Evolutionary conservation across 106 monocot genomes (phyloP).

Genomic region (Acorus gramineus): DNA sequence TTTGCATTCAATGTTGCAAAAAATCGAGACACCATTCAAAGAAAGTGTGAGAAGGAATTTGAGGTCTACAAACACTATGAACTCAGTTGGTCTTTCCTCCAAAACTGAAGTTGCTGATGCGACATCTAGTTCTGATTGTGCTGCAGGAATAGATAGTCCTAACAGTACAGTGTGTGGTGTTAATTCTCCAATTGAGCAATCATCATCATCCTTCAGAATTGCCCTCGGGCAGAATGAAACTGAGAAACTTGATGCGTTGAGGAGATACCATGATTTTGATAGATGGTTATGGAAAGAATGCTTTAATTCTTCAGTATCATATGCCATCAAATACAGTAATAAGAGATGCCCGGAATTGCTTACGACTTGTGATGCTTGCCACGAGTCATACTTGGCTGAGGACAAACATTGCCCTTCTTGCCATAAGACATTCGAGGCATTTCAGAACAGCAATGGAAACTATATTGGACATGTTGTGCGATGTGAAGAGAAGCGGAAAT

Average conservation of each 20-base stretch:
- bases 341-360: slow-evolving; percentile 58
- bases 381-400: slow-evolving; percentile 48
- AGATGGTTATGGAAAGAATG: slow-evolving; percentile 79
- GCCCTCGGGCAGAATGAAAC: slow-evolving; percentile 51
- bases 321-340: slow-evolving; percentile 72
- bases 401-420: slow-evolving; percentile 81
- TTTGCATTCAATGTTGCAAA: slow-evolving; percentile 83
- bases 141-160: slow-evolving; percentile 42
- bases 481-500: slow-evolving; percentile 40
- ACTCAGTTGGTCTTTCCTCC: not conserved
- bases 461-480: slow-evolving; percentile 45
- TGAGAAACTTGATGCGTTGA: slow-evolving; percentile 46
- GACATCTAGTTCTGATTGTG: slow-evolving; percentile 33
- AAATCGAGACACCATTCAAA: slow-evolving; percentile 74
- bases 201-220: slow-evolving; percentile 52
- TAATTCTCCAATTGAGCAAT: slow-evolving; percentile 17
- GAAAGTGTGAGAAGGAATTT: slow-evolving; percentile 47
- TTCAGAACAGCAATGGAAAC: slow-evolving; percentile 30
- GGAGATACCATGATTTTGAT: slow-evolving; percentile 58
- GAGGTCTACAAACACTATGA: slow-evolving; percentile 7
- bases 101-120: slow-evolving; percentile 23
- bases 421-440: slow-evolving; percentile 56
- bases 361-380: slow-evolving; percentile 48
- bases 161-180: slow-evolving; percentile 32
- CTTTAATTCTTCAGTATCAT: slow-evolving; percentile 34